Conservation (phyloP, 2,329 filamentous ascomycete genomes). For the Amesomyces nigricolor region DNA sequence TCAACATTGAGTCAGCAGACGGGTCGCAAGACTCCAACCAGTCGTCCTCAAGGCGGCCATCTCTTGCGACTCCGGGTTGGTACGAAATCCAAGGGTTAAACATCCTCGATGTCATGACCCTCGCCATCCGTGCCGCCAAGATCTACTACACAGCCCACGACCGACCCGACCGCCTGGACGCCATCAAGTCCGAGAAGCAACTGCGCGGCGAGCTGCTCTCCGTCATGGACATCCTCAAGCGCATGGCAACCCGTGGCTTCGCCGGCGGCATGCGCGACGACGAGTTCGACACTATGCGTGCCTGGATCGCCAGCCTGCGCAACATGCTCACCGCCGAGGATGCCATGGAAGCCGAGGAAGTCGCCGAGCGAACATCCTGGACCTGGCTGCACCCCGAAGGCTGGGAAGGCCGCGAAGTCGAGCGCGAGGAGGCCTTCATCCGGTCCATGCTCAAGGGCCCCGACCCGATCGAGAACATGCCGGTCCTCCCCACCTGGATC, state of each 20-base stretch:
- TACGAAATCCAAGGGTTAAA: constrained; percentile 87
- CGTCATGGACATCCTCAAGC: constrained; percentile 85
- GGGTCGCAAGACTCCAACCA: background rate
- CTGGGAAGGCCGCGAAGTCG: constrained; percentile 64
- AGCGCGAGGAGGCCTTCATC: constrained; percentile 77
- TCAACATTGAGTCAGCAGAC: constrained; percentile 15
- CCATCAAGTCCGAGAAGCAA: constrained; percentile 80
- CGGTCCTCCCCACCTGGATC: constrained; percentile 63
- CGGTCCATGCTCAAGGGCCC: constrained; percentile 53
- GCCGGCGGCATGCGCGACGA: constrained; percentile 72
- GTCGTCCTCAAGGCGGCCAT: constrained; percentile 25
- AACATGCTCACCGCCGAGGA: constrained; percentile 72
- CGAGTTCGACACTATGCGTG: constrained; percentile 68
- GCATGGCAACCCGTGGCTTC: constrained; percentile 85
- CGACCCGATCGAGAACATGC: constrained; percentile 31
- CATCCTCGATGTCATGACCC: constrained; percentile 83
- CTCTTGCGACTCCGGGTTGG: constrained; percentile 55
- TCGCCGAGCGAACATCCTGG: constrained; percentile 66
- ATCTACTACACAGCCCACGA: constrained; percentile 95
- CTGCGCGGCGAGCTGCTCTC: constrained; percentile 78
- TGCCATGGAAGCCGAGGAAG: constrained; percentile 67
- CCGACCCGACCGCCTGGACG: constrained; percentile 74
- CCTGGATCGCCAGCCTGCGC: constrained; percentile 75
- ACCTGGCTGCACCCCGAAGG: constrained; percentile 69
- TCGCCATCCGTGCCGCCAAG: constrained; percentile 93